Evolutionary conservation across 768 basidiomycete genomes (phyloP).

Genomic region (Serendipita sp.): DNA sequence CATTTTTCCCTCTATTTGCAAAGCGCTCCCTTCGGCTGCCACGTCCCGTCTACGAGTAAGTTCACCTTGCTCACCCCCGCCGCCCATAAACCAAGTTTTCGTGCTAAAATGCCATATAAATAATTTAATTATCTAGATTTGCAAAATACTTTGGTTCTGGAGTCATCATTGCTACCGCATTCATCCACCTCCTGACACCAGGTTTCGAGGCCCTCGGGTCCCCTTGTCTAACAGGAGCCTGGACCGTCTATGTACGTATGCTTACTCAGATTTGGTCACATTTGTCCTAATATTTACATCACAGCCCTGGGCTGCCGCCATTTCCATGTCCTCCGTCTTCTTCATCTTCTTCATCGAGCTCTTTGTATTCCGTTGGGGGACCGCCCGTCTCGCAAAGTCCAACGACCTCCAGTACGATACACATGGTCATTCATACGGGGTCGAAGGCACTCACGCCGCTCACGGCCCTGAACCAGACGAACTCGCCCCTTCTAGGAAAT

Average conservation of each 20-base stretch:
- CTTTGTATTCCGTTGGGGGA: slow-evolving; percentile 76
- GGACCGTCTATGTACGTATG: slow-evolving; percentile 55
- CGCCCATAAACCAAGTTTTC: not conserved
- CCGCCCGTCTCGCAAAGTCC: slow-evolving; percentile 38
- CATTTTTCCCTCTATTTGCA: slow-evolving; percentile 53
- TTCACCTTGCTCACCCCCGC: not conserved
- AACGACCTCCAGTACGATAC: not conserved
- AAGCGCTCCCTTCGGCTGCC: slow-evolving; percentile 11
- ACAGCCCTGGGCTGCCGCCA: slow-evolving; percentile 67
- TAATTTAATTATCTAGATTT: slow-evolving; percentile 29
- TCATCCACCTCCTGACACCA: slow-evolving; percentile 67
- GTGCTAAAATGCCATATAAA: not conserved
- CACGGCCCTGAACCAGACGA: slow-evolving; percentile 43
- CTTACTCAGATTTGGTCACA: not conserved
- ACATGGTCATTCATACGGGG: slow-evolving; percentile 46
- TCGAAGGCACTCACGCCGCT: slow-evolving; percentile 37
- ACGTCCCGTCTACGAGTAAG: slow-evolving; percentile 17
- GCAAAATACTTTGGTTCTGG: slow-evolving; percentile 86
- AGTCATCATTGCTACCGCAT: slow-evolving; percentile 80
- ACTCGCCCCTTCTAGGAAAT: not conserved
- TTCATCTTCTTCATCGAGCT: slow-evolving; percentile 72
- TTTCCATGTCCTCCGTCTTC: slow-evolving; percentile 71
- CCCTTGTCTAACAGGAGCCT: slow-evolving; percentile 49
- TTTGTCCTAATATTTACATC: slow-evolving; percentile 8
- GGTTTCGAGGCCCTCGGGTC: slow-evolving; percentile 55